Evolutionary conservation across 306 rosid genomes (phyloP).

Genomic region (Trifolium dubium): DNA sequence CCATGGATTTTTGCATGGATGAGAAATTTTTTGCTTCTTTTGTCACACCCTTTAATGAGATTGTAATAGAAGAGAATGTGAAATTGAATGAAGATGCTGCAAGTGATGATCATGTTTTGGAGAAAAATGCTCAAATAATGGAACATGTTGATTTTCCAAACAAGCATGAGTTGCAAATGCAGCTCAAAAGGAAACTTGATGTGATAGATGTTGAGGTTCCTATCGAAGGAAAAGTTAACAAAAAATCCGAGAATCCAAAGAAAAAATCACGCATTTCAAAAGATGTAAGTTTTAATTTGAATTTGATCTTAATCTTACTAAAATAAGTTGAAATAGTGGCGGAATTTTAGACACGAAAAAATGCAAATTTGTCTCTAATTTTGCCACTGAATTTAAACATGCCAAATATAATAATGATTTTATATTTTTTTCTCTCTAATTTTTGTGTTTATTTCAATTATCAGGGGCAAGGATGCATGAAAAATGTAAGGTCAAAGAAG

Average conservation of each 20-base stretch:
- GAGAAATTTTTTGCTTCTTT: constrained; percentile 45
- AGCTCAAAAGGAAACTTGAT: constrained; percentile 62
- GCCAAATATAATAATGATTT: not conserved
- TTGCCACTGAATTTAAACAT: not conserved
- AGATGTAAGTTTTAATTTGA: constrained; percentile 56
- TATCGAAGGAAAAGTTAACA: constrained; percentile 40
- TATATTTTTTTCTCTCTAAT: not conserved
- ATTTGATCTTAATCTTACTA: not conserved
- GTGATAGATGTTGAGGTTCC: constrained; percentile 31
- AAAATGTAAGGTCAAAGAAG: constrained; percentile 51
- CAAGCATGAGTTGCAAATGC: constrained; percentile 33
- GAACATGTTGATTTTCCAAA: constrained; percentile 34
- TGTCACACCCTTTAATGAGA: constrained; percentile 48
- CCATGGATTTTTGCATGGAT: constrained; percentile 42
- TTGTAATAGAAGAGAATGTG: constrained; percentile 51
- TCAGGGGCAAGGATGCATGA: constrained; percentile 62
- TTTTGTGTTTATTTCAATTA: not conserved
- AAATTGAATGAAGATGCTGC: constrained; percentile 42
- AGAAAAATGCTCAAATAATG: constrained; percentile 31
- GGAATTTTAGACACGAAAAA: no score
- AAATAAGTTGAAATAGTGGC: not conserved
- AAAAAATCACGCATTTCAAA: constrained; percentile 53
- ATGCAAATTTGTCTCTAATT: not conserved
- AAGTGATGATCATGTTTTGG: constrained; percentile 33
- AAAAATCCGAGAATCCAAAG: constrained; percentile 46